Conservation (phyloP, 2,329 filamentous ascomycete genomes). For the Rhexocercosporidium sp. region DNA sequence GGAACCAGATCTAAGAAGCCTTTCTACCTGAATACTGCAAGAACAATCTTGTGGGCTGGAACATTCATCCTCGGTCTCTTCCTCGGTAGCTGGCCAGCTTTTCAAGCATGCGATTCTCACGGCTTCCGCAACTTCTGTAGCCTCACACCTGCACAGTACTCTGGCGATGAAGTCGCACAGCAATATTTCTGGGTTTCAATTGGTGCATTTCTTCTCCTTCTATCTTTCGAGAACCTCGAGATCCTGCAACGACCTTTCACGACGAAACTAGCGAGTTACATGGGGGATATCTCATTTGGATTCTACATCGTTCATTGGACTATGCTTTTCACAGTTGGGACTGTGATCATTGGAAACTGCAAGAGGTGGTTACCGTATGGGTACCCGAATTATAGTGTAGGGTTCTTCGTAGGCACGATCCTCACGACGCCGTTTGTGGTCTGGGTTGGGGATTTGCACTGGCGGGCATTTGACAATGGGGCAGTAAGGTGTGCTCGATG, state of each 20-base stretch:
- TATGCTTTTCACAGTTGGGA: slow-evolving; percentile 12
- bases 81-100: slow-evolving; percentile 15
- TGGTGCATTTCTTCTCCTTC: slow-evolving; percentile 3
- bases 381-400: slow-evolving; percentile 1
- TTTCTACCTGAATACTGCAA: neutral
- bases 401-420: slow-evolving; percentile 1
- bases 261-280: slow-evolving; percentile 54
- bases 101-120: neutral
- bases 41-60: neutral
- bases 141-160: slow-evolving; percentile 4
- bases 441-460: slow-evolving; percentile 15
- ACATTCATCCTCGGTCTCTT: slow-evolving; percentile 10
- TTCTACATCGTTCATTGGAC: slow-evolving; percentile 57
- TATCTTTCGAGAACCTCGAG: slow-evolving; percentile 12
- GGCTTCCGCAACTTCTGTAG: slow-evolving; percentile 7
- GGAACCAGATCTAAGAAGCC: neutral
- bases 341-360: neutral
- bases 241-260: slow-evolving; percentile 47
- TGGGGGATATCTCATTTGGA: slow-evolving; percentile 58
- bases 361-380: slow-evolving; percentile 5
- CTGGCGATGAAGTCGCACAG: slow-evolving; percentile 28
- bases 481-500: slow-evolving; percentile 18
- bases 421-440: slow-evolving; percentile 11
- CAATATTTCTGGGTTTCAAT: slow-evolving; percentile 15
- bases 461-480: slow-evolving; percentile 12